These are phyloP conservation scores for Pestalotiopsis sp. DNA, from an alignment of 2,329 filamentous ascomycete species.

Conservation along the genomic window DNA sequence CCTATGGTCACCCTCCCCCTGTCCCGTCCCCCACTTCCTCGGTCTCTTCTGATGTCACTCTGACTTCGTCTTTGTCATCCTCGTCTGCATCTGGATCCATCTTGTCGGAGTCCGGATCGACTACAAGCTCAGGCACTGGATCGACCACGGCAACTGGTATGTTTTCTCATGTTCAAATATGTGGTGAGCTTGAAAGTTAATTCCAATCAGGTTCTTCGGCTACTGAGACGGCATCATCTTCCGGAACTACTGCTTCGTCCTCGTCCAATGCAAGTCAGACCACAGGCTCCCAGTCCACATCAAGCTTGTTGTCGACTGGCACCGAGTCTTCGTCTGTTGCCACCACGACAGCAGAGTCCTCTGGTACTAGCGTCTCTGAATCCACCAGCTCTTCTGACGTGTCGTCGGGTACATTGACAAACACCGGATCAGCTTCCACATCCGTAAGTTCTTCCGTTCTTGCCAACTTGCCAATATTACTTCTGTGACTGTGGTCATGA, in stretches of 20 bases:
- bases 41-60: neutral
- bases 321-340: neutral
- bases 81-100: slow-evolving; percentile 5
- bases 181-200: neutral
- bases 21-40: neutral
- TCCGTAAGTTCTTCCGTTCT: neutral
- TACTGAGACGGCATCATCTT: neutral
- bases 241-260: neutral
- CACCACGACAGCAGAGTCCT: neutral
- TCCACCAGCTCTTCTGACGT: neutral
- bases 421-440: neutral
- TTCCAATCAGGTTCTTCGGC: neutral
- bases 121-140: neutral
- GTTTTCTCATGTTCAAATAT: neutral
- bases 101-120: neutral
- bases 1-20: slow-evolving; percentile 13
- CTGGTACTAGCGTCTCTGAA: neutral
- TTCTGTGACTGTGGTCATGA: neutral
- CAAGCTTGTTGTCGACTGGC: neutral
- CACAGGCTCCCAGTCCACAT: neutral
- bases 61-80: neutral
- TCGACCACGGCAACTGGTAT: neutral
- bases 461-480: neutral
- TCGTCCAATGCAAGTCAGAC: neutral
- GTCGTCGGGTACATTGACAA: neutral